phyloP scores from a whole-genome alignment of 768 basidiomycete genomes.

The Naematelia aurantialba region DNA sequence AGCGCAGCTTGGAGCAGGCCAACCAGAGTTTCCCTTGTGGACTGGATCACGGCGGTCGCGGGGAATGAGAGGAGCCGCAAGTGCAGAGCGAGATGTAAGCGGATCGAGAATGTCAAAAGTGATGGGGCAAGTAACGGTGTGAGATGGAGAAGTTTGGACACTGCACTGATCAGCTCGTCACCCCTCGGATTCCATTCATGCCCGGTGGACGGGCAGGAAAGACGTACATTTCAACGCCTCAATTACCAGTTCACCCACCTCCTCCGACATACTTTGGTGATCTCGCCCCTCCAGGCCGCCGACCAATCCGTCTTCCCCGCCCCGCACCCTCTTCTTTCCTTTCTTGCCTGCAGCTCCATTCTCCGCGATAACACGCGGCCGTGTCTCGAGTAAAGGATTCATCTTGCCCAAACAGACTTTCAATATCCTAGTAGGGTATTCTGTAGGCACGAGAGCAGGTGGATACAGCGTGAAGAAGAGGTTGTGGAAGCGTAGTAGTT shows the following conservation, averaged over 20 bases:
- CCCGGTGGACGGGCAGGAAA: background rate
- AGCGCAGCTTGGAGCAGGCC: conserved; percentile 30
- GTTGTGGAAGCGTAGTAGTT: conserved; percentile 35
- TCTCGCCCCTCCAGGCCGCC: conserved; percentile 41
- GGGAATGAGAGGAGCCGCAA: conserved; percentile 20
- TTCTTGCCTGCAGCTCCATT: conserved; percentile 27
- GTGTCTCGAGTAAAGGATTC: conserved; percentile 21
- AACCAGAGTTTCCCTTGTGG: conserved; percentile 15
- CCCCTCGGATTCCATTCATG: no score
- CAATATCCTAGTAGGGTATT: conserved; percentile 40
- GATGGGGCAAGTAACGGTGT: conserved; percentile 31
- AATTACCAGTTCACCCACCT: conserved; percentile 21
- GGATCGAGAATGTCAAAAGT: conserved; percentile 36
- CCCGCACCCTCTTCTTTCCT: conserved; percentile 48
- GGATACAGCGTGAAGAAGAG: conserved; percentile 35
- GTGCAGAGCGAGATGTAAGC: conserved; percentile 35
- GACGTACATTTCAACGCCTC: conserved; percentile 33
- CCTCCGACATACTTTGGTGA: conserved; percentile 10
- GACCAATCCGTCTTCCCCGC: conserved; percentile 44
- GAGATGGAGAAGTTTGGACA: background rate
- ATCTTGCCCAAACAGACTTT: conserved; percentile 25
- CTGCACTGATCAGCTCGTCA: background rate
- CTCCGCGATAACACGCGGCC: conserved; percentile 5
- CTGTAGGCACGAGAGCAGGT: conserved; percentile 19
- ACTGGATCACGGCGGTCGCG: conserved; percentile 3